A percentile compares a stretch with the other conserved stretches of the same genome.
phyloP scores from a whole-genome alignment of 306 rosid species.

The Glycine soja region DNA sequence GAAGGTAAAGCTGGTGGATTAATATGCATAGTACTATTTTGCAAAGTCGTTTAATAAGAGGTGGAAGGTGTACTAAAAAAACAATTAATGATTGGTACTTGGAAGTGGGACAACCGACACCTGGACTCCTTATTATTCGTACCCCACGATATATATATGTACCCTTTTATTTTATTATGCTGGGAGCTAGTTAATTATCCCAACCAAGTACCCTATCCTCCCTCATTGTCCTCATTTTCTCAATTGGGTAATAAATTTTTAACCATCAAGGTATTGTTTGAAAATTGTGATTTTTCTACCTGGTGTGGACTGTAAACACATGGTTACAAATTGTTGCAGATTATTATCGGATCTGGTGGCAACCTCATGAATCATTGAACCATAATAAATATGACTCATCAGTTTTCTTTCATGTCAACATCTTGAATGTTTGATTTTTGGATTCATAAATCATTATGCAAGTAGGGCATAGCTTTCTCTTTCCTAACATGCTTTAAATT shows the following conservation, averaged over 20 bases:
- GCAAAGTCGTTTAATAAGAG: not conserved
- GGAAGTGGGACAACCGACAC: conserved; percentile 1
- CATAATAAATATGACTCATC: conserved; percentile 48
- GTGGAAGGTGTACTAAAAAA: not conserved
- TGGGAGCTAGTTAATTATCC: too few species aligned
- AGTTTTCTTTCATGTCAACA: conserved; percentile 45
- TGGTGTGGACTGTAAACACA: conserved; percentile 67
- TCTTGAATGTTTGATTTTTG: not conserved
- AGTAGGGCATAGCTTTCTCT: not conserved
- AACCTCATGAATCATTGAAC: conserved; percentile 48
- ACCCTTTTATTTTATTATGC: not conserved
- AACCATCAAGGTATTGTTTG: conserved; percentile 49
- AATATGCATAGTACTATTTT: not conserved
- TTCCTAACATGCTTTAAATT: not conserved
- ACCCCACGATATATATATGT: not conserved
- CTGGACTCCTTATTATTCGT: not conserved
- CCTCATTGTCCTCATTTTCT: not conserved
- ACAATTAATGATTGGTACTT: not conserved
- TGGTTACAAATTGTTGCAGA: conserved; percentile 61
- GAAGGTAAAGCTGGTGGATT: too few species aligned
- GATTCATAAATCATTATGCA: not conserved
- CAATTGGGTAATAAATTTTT: not conserved
- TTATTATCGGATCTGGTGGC: not conserved
- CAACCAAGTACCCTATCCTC: not conserved
- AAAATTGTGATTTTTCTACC: conserved; percentile 28